Base-by-base conservation (phyloP, 257 asterid species). In the Capsicum pubescens region DNA sequence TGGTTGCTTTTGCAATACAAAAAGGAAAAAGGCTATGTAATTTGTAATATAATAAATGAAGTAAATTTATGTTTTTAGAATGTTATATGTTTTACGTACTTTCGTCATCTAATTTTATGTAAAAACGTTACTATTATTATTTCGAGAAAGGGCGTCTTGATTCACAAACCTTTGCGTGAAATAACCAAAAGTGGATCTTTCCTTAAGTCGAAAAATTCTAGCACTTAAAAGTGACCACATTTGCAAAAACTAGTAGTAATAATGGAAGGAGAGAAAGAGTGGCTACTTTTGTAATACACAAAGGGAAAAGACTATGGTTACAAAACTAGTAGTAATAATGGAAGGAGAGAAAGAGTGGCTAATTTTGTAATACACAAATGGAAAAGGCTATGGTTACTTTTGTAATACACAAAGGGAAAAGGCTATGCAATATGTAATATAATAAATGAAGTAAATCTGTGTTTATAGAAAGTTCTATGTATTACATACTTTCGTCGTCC, bases 171-270 rank as follows among this genome's bases (percentile, higher is more conserved):
- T 36, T 91, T 93, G 13, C 89, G 98, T 17, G 98, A 95, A 76
- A 91, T 93, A 8, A 91, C 98, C 0, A 95, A 92, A 81, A 90
- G 93, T 57, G 92, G 84, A 2, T 92, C 97, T 2, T 95, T 95
- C 83, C 93, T 95, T 44, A 91, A 77, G 76, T 76, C 81, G 9
- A 76, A 54, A 26, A 76, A 14, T 15, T 26, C 63, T 52, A 14
- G 14, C 48, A 76, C 81, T 26, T 76, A 71, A 71, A 74, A 11
- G 21, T 26, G 61, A 13, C 19, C 19, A 14, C 1, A 21, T 3
- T 36, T 39, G 26, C 54, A 39, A 39, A 69, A 15, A 39, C 0
- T 8, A 36, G 12, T 16, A 39, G 5, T 39, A 69, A 69, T 69
- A 58, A 17, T 58, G 64, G 77, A 42, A 8, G 11, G 77, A 15